Conservation (phyloP, 306 rosid species). For the Begonia fuchsioides region DNA sequence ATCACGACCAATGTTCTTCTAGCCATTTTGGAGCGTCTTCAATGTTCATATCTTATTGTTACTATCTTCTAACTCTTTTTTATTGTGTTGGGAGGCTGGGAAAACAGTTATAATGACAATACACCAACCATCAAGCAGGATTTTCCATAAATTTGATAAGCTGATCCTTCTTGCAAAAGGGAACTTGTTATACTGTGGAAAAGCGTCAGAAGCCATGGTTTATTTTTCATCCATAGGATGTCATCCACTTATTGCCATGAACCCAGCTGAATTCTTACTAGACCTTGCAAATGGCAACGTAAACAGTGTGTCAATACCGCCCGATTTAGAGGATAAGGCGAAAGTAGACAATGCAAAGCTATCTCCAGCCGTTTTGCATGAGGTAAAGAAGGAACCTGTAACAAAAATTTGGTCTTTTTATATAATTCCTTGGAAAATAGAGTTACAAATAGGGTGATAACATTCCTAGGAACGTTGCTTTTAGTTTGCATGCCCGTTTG, state of each 20-base stretch:
- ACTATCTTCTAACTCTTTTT: not conserved
- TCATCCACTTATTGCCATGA: constrained; percentile 85
- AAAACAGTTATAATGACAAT: constrained; percentile 93
- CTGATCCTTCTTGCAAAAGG: constrained; percentile 94
- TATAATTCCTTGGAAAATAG: too few relatives aligned
- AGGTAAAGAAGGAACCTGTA: constrained; percentile 28
- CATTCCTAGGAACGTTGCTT: too few relatives aligned
- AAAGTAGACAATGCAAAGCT: constrained; percentile 64
- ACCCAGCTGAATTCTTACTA: constrained; percentile 88
- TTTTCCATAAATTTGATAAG: constrained; percentile 88
- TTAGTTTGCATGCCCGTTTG: too few relatives aligned
- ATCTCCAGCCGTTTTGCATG: constrained; percentile 74
- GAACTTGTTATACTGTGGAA: constrained; percentile 80
- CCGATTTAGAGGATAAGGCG: constrained; percentile 77
- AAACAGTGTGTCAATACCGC: constrained; percentile 71
- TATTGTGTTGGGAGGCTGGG: constrained; percentile 49
- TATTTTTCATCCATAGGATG: constrained; percentile 85
- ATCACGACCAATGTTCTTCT: too few relatives aligned
- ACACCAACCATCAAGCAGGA: constrained; percentile 96
- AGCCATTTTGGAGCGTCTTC: too few relatives aligned
- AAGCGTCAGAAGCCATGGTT: constrained; percentile 66
- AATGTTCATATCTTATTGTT: constrained; percentile 2
- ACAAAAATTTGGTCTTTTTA: too few relatives aligned
- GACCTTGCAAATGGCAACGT: constrained; percentile 91
- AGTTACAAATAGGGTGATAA: too few relatives aligned